Evolutionary conservation across 2,329 filamentous ascomycete genomes (phyloP), one percentile per base, ranked within the genome.

Genomic region (Pseudocercospora eumusae): DNA sequence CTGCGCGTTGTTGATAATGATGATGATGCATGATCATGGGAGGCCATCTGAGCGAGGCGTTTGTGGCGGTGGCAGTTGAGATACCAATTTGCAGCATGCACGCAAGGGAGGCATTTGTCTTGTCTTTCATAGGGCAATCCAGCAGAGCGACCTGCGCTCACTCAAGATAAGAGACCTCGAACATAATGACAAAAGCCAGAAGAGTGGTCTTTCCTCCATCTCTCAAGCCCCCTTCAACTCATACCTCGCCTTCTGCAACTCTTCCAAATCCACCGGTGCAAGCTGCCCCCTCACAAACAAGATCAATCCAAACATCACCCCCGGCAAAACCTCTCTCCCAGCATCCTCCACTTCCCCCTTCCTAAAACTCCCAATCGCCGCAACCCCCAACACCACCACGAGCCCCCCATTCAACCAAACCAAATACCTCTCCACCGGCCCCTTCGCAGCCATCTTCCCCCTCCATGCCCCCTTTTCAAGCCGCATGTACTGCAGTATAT

Each of bases 261-360:
- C 88, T 64, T 79, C 86, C 4, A 90, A 84, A 76, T 92, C 88
- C 8, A 92, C 83, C 53, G 86, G 82, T 3, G 83, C 82, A 83
- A 92, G 87, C 70, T 89, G 80, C 56, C 84, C 76, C 75, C 91
- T 87, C 28, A 85, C 85, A 52, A 83, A 75, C 60, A 91, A 69
- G 5, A 87, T 81, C 20, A 89, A 79, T 0, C 67, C 80, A 69
- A 90, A 87, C 1, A 92, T 82, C 1, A 87, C 74, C 0, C 70
- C 75, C 2, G 79, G 78, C 47, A 81, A 65, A 78, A 69, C 76
- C 70, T 79, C 61, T 71, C 67, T 73, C 64, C 64, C 70, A 60
- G 69, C 74, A 63, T 67, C 69, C 44, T 70, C 65, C 23, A 47
- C 52, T 45, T 61, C 61, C 66, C 63, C 73, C 66, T 68, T 67